Evolutionary conservation across 2,329 filamentous ascomycete genomes (phyloP).

Genomic region (Dactylonectria estremocensis): DNA sequence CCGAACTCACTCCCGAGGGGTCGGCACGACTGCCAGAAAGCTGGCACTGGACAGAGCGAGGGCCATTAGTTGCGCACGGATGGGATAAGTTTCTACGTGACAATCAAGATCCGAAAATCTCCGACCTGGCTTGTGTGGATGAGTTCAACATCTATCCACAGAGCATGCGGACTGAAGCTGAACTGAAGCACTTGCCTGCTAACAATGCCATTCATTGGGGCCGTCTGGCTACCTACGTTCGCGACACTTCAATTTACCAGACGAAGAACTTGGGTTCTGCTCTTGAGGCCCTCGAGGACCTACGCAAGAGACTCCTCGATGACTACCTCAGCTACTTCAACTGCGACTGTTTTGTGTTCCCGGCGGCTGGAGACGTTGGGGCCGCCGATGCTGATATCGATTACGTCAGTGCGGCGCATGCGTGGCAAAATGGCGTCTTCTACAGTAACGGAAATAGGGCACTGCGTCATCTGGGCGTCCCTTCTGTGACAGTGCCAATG

Average conservation of each 20-base stretch:
- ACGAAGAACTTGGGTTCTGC: conserved; percentile 60
- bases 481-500: conserved; percentile 69
- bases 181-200: conserved; percentile 16
- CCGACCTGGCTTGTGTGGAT: conserved; percentile 58
- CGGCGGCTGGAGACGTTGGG: conserved; percentile 66
- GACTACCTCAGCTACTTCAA: conserved; percentile 62
- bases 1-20: conserved; percentile 55
- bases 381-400: conserved; percentile 62
- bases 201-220: conserved; percentile 31
- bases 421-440: conserved; percentile 61
- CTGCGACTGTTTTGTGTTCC: conserved; percentile 65
- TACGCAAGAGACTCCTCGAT: conserved; percentile 61
- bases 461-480: conserved; percentile 68
- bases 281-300: conserved; percentile 42
- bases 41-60: conserved; percentile 53
- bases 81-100: conserved; percentile 37
- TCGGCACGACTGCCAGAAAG: conserved; percentile 51
- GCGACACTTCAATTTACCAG: conserved; percentile 54
- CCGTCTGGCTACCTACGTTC: conserved; percentile 7
- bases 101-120: not conserved
- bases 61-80: conserved; percentile 35
- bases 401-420: conserved; percentile 29
- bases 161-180: conserved; percentile 26
- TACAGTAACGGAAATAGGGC: conserved; percentile 69
- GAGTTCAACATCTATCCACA: conserved; percentile 47